These are phyloP conservation scores for Orychophragmus violaceus DNA, from an alignment of 345 rosid species.

Conservation along the genomic window DNA sequence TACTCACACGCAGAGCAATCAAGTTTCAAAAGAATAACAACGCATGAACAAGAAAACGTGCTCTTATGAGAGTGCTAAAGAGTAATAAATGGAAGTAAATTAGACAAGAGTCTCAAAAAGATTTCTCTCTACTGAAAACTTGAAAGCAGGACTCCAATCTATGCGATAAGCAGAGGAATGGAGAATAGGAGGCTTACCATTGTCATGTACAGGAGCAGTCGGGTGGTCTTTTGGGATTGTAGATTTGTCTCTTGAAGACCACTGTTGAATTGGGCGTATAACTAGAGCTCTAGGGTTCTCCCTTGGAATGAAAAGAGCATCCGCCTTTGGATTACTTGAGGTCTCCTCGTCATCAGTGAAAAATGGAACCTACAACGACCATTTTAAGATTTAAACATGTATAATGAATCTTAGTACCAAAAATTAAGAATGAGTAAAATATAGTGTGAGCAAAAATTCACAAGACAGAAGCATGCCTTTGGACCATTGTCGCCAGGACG, in stretches of 20 bases:
- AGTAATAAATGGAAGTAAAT: neutral
- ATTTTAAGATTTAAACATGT: slow-evolving; percentile 5
- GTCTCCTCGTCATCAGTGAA: slow-evolving; percentile 81
- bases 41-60: neutral
- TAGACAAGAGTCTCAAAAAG: neutral
- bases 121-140: neutral
- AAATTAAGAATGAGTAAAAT: neutral
- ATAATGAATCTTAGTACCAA: neutral
- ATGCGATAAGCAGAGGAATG: neutral
- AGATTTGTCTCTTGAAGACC: slow-evolving; percentile 44
- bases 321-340: slow-evolving; percentile 88
- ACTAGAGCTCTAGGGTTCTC: slow-evolving; percentile 94
- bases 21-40: neutral
- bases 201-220: slow-evolving; percentile 34
- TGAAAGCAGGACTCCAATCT: neutral
- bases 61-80: neutral
- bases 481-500: slow-evolving; percentile 60
- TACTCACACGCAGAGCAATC: neutral
- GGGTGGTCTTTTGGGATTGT: slow-evolving; percentile 42
- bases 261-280: slow-evolving; percentile 54
- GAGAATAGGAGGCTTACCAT: slow-evolving; percentile 38
- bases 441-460: neutral
- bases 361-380: slow-evolving; percentile 72
- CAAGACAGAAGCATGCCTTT: slow-evolving; percentile 46
- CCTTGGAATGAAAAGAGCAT: slow-evolving; percentile 87